Percentiles rank a stretch among this genome's conserved stretches.
Conservation (phyloP, 2,329 filamentous ascomycete species). For the Aspergillus unguis region DNA sequence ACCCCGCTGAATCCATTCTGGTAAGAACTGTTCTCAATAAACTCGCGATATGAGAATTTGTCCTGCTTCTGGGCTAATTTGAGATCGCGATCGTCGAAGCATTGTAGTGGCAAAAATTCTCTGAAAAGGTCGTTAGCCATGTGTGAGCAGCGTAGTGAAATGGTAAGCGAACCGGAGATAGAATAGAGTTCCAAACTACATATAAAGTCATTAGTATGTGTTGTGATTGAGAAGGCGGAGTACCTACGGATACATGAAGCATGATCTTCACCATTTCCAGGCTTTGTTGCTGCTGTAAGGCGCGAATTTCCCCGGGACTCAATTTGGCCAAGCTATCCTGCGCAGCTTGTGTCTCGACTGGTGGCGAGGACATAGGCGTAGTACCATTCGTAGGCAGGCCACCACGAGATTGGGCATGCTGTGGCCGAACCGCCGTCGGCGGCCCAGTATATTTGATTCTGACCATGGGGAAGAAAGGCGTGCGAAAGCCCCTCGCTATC, state of each 20-base stretch:
- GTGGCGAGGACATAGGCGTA: constrained; percentile 4
- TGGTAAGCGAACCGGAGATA: constrained; percentile 30
- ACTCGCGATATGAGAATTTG: constrained; percentile 28
- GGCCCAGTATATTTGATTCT: constrained; percentile 25
- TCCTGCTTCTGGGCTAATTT: constrained; percentile 24
- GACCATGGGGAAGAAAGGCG: constrained; percentile 16
- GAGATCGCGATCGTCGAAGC: constrained; percentile 33
- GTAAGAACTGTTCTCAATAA: constrained; percentile 22
- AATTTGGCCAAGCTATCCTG: constrained; percentile 10
- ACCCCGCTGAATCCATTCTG: constrained; percentile 2
- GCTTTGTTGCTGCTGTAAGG: constrained; percentile 43
- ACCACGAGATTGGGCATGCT: constrained; percentile 12
- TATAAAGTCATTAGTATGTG: constrained; percentile 6
- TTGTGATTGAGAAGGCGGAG: neutral
- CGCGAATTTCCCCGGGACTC: constrained; percentile 13
- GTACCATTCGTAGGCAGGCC: constrained; percentile 6
- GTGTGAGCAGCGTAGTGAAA: neutral
- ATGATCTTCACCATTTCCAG: constrained; percentile 48
- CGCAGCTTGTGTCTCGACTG: constrained; percentile 16
- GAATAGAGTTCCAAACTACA: constrained; percentile 34
- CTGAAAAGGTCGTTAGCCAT: constrained; percentile 18
- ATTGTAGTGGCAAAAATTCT: constrained; percentile 34
- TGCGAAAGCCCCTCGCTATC: neutral
- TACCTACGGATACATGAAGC: constrained; percentile 46
- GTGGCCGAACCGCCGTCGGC: constrained; percentile 17